A percentile compares a stretch with the other conserved stretches of the same genome.
Evolutionary conservation across 148 eudicot genomes (phyloP).

Genomic region (Simmondsia chinensis): DNA sequence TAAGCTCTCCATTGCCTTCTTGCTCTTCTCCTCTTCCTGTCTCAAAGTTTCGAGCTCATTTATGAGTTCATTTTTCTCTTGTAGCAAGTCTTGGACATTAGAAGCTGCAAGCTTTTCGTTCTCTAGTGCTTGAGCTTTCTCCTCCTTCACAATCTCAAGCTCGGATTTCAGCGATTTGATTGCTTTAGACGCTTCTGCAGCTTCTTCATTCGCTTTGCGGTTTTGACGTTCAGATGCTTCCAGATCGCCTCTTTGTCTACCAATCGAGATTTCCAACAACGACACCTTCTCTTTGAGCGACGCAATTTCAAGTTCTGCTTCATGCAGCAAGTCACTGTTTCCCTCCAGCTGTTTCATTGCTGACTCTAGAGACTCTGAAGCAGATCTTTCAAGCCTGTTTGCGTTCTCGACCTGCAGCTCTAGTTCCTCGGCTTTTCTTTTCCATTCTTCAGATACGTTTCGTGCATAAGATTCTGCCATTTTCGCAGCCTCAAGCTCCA

Average conservation of each 20-base stretch:
- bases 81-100: constrained; percentile 60
- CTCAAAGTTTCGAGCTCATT: constrained; percentile 53
- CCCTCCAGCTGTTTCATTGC: constrained; percentile 73
- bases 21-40: constrained; percentile 76
- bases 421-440: constrained; percentile 48
- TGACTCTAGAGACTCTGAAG: constrained; percentile 66
- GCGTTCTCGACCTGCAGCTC: constrained; percentile 51
- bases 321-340: constrained; percentile 64
- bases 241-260: constrained; percentile 47
- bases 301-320: constrained; percentile 61
- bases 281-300: constrained; percentile 71
- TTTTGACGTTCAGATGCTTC: constrained; percentile 45
- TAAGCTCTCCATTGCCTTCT: constrained; percentile 82
- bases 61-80: constrained; percentile 79
- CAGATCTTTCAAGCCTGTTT: constrained; percentile 64
- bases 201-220: constrained; percentile 50
- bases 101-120: constrained; percentile 74
- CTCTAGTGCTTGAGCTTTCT: constrained; percentile 54
- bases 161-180: constrained; percentile 41
- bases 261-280: constrained; percentile 57
- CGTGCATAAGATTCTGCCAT: constrained; percentile 71
- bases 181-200: constrained; percentile 37
- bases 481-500: constrained; percentile 76
- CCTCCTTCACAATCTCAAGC: constrained; percentile 71
- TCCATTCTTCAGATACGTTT: constrained; percentile 59